phyloP scores from a whole-genome alignment of 768 basidiomycete species.

The Calocybe gangraenosa region DNA sequence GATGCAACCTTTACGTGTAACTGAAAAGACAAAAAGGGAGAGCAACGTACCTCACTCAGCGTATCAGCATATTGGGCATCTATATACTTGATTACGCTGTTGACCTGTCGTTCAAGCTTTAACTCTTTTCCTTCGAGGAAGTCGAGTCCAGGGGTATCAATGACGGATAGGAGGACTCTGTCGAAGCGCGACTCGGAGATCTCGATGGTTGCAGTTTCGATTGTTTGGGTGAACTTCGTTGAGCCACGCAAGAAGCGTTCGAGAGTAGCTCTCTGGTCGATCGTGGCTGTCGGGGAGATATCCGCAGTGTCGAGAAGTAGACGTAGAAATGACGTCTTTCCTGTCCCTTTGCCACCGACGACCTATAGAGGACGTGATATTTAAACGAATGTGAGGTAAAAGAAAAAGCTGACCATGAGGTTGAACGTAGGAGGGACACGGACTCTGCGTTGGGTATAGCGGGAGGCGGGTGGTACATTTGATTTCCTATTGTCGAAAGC shows the following conservation, averaged over 20 bases:
- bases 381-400: not conserved
- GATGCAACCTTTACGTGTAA: constrained; percentile 2
- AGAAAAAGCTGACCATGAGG: constrained; percentile 57
- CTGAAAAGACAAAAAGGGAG: not conserved
- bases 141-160: constrained; percentile 85
- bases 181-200: constrained; percentile 83
- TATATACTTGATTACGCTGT: constrained; percentile 67
- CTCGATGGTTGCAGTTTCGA: constrained; percentile 71
- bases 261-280: constrained; percentile 64
- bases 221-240: constrained; percentile 55
- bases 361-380: constrained; percentile 46
- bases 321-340: constrained; percentile 80
- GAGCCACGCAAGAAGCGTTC: constrained; percentile 61
- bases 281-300: constrained; percentile 71
- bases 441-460: constrained; percentile 60
- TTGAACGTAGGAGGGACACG: constrained; percentile 78
- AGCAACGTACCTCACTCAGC: constrained; percentile 67
- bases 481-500: constrained; percentile 58
- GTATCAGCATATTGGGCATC: constrained; percentile 83
- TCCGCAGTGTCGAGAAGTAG: constrained; percentile 83
- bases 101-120: constrained; percentile 76
- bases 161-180: constrained; percentile 71
- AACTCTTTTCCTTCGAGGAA: constrained; percentile 70
- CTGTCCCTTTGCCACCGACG: constrained; percentile 74
- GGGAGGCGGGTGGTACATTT: constrained; percentile 33